Conservation (phyloP, 371 early-diverging fungal species). For the Syncephalis plumigaleata region DNA sequence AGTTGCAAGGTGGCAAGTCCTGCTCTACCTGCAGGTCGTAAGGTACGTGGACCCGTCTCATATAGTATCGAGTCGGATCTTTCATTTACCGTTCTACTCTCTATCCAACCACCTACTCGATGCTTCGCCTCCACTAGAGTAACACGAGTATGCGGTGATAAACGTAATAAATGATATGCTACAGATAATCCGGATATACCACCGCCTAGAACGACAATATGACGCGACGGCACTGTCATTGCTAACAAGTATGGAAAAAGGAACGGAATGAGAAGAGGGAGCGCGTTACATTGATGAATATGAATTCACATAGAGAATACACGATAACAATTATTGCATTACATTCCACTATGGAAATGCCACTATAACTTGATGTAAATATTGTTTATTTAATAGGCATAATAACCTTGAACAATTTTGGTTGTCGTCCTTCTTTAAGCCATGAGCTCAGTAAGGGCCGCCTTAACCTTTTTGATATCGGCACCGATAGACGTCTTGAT, state of each 20-base stretch:
- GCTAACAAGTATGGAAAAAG: no score
- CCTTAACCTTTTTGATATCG: not conserved
- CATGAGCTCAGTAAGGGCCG: no score
- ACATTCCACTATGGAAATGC: no score
- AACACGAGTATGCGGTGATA: constrained; percentile 29
- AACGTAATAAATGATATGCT: constrained; percentile 59
- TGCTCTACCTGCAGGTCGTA: constrained; percentile 56
- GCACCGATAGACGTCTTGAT: not conserved
- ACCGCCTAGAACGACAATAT: constrained; percentile 50
- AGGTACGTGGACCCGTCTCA: constrained; percentile 77
- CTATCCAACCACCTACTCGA: constrained; percentile 80
- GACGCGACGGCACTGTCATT: no score
- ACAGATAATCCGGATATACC: constrained; percentile 84
- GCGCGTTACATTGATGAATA: no score
- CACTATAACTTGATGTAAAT: no score
- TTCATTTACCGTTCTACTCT: constrained; percentile 35
- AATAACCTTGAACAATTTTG: no score
- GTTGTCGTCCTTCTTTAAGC: no score
- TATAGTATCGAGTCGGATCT: constrained; percentile 22
- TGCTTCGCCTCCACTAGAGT: constrained; percentile 50
- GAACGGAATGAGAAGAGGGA: no score
- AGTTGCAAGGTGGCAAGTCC: constrained; percentile 62
- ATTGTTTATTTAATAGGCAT: no score
- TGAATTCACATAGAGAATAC: no score
- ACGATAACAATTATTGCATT: no score